Evolutionary conservation across 345 rosid genomes (phyloP), one percentile per base, ranked within the genome.

Genomic region (Melastoma malabathricum): DNA sequence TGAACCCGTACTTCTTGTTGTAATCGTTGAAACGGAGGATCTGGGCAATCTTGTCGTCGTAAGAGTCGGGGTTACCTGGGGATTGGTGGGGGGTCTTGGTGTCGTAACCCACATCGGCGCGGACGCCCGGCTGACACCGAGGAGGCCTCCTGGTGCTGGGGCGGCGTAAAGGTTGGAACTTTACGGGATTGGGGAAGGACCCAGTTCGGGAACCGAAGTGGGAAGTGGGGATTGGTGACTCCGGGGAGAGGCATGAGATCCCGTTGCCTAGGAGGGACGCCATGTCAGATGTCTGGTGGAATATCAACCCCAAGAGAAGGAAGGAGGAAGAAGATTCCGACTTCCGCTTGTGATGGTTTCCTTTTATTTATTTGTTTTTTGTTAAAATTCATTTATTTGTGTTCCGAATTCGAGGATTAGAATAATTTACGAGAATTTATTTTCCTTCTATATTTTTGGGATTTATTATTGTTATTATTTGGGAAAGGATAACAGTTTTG

Each of bases 1-100:
- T 65, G 68, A 86, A 90, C n/a, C 98, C 92, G 51, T 73, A 81
- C 48, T 81, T 86, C 66, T 71, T 68, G 44, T 83, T 48, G 72
- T 83, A 86, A 48, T 89, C 92, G 6, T 74, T 82, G 44, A 76
- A 83, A 7, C 75, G 75, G 19, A 90, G 79, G 59, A 81, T 72
- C 57, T 86, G 77, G 13, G 73, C 72, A 46, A 89, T 80, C 58
- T 83, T 86, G 19, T 77, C 87, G 38, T 77, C 84, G 20, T 75
- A 78, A n/a, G 72, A 52, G 44, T 66, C 45, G 15, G 71, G 45
- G 2, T 60, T 80, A 76, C 85, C 85, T 70, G 74, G 18, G 5
- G 52, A 46, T 18, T 59, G 48, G 25, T 50, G 49, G 58, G 67
- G 29, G 51, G 72, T 67, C 45, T 51, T 64, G 22, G 74, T 57